Conservation (phyloP, 345 rosid species). For the Melaleuca alternifolia region DNA sequence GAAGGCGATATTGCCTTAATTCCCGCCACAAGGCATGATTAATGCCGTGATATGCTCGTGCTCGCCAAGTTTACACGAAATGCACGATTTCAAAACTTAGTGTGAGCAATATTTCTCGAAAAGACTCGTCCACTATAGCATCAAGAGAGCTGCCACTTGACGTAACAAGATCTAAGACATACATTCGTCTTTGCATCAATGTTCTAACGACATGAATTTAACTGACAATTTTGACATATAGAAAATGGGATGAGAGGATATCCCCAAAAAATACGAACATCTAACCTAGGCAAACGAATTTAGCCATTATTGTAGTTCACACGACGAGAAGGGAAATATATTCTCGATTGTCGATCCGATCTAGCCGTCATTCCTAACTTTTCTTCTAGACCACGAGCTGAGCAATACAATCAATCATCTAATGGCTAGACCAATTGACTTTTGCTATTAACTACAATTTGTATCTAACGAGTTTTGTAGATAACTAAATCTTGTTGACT, state of each 20-base stretch:
- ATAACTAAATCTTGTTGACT: no score
- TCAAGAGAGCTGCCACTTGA: not conserved
- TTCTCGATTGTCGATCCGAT: not conserved
- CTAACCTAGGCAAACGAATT: not conserved
- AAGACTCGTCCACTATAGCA: not conserved
- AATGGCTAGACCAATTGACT: not conserved
- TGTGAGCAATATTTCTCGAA: not conserved
- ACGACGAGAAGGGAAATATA: not conserved
- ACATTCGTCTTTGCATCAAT: no score
- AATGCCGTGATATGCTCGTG: not conserved
- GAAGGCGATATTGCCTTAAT: not conserved
- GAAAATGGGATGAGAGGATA: not conserved
- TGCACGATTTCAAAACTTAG: not conserved
- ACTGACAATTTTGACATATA: not conserved
- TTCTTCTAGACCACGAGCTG: not conserved
- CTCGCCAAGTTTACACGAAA: not conserved
- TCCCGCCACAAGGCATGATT: not conserved
- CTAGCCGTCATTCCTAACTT: not conserved
- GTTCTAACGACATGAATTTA: no score
- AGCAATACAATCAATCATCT: not conserved
- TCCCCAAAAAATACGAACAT: not conserved
- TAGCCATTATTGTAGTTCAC: not conserved
- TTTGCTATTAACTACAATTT: not conserved
- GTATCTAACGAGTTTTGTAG: no score
- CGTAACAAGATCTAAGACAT: not conserved